Base-by-base conservation (phyloP, 1,284 basidiomycete genomes). In the Austroboletus novae-zelandiae region DNA sequence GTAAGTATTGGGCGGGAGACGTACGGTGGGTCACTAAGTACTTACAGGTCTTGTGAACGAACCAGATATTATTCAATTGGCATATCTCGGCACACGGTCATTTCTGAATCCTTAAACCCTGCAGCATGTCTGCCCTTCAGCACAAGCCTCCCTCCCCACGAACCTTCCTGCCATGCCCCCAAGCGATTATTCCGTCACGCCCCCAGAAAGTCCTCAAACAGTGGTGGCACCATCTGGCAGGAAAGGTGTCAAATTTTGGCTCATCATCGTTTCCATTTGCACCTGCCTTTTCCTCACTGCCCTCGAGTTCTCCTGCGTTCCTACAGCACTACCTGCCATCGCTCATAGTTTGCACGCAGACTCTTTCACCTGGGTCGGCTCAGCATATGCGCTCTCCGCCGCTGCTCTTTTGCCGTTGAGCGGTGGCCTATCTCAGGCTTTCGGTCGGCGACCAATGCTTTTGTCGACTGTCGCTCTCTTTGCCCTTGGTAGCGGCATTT, bases 401-500 rank as follows among this genome's bases (percentile, higher is more conserved):
- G 61, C 68, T 5, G 60, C 61, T 2, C 52, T 70, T 23, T 61
- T 66, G 34, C 70, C 70, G 4, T 49, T 66, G 52, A 65, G 56
- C 13, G 62, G 61, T 31, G 57, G 55, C 9, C 55, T 57, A 11
- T 64, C 68, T 7, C 51, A 68, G 54, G 53, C 61, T 3, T 68
- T 67, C 29, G 68, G 69, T 8, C 54, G 68, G 4, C 62, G 69
- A 32, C 56, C 64, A 0, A 50, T 66, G 14, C 61, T 74, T 47
- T 60, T 70, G 8, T 43, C 51, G 1, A 57, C 70, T n/a, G 59
- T 72, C 20, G 44, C 17, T 25, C 35, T 48, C n/a, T 47, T 48
- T 31, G 62, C 69, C 8, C 31, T 74, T 4, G 73, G 74, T 1
- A 70, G 71, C 10, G 69, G 67, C 0, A 45, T 77, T 5, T 74